These are phyloP conservation scores for Anethum foeniculum DNA, from an alignment of 140 eudicot species.

Conservation along the genomic window DNA sequence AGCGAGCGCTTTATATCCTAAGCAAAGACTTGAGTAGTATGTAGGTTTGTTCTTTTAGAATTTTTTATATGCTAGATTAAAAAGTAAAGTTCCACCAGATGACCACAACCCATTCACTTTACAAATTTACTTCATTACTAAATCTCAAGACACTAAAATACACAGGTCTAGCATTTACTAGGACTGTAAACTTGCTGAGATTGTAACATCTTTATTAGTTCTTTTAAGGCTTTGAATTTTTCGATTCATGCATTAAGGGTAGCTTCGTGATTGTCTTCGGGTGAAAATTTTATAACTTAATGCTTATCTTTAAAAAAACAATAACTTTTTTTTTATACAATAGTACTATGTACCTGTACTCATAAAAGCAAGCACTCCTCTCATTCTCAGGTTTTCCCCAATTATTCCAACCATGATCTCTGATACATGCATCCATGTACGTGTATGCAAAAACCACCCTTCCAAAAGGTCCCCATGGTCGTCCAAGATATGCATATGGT, in stretches of 20 bases:
- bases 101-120: background rate
- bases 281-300: background rate
- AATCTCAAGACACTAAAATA: background rate
- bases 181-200: background rate
- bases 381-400: constrained; percentile 83
- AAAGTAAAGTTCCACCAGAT: background rate
- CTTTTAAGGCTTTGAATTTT: background rate
- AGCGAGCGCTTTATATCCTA: background rate
- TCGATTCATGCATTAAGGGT: background rate
- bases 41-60: background rate
- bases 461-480: constrained; percentile 98
- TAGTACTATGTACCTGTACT: constrained; percentile 47
- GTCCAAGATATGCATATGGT: constrained; percentile 62
- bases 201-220: background rate
- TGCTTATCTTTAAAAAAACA: background rate
- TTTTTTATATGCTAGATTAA: background rate
- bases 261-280: background rate
- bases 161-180: background rate
- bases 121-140: background rate
- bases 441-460: constrained; percentile 82
- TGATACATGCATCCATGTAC: constrained; percentile 70
- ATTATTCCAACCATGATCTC: constrained; percentile 69
- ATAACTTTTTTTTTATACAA: background rate
- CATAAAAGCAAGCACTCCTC: constrained; percentile 83
- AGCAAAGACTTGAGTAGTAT: background rate